Evolutionary conservation across 257 asterid species (phyloP).

Genomic region (Penstemon newberryi): DNA sequence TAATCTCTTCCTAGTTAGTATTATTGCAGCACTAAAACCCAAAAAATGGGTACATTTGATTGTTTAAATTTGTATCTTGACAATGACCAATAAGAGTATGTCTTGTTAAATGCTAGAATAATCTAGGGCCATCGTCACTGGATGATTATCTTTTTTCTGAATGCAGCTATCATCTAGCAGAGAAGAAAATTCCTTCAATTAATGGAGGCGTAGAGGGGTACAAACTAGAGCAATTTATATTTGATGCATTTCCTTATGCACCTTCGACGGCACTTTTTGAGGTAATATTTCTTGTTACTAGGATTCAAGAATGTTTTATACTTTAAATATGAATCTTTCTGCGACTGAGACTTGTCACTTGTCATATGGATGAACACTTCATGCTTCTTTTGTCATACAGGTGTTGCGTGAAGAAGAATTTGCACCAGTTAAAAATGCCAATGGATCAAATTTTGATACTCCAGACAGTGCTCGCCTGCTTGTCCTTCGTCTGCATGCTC

Average conservation of each 20-base stretch:
- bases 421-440: conserved; percentile 94
- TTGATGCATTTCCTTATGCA: conserved; percentile 94
- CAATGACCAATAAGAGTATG: not conserved
- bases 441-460: conserved; percentile 88
- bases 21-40: not conserved
- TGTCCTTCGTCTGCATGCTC: conserved; percentile 86
- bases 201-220: conserved; percentile 75
- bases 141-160: conserved; percentile 25
- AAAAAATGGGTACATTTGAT: not conserved
- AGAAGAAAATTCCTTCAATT: conserved; percentile 81
- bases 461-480: conserved; percentile 94
- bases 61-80: not conserved
- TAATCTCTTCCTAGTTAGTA: not conserved
- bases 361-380: conserved; percentile 1
- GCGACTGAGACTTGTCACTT: not conserved
- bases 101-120: not conserved
- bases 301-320: not conserved
- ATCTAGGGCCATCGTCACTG: not conserved
- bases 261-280: conserved; percentile 91
- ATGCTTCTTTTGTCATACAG: conserved; percentile 29
- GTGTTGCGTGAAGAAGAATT: conserved; percentile 92
- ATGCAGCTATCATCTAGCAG: conserved; percentile 90
- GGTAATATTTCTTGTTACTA: conserved; percentile 40
- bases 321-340: not conserved
- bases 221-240: conserved; percentile 92